Conservation (phyloP, 2,329 filamentous ascomycete species). For the Incumbomyces delicatus region DNA sequence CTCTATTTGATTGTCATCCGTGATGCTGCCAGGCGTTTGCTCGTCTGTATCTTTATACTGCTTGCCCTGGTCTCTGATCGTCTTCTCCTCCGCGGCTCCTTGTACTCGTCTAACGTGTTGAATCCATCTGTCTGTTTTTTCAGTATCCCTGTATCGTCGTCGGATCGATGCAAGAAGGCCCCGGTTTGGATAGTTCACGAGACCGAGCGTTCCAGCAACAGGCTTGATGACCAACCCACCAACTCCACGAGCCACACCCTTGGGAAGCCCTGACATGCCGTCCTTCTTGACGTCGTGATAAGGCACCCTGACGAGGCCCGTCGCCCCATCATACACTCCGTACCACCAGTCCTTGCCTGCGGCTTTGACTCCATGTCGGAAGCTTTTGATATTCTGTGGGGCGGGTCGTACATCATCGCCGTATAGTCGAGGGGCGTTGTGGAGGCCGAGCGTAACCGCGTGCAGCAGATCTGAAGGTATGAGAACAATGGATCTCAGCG, state of each 20-base stretch:
- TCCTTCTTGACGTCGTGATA: conserved; percentile 32
- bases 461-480: conserved; percentile 41
- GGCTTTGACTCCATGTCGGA: conserved; percentile 36
- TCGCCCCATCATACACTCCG: conserved; percentile 36
- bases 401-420: conserved; percentile 39
- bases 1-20: conserved; percentile 5
- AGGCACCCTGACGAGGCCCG: conserved; percentile 36
- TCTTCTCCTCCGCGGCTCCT: conserved; percentile 13
- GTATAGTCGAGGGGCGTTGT: conserved; percentile 45
- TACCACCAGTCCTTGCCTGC: conserved; percentile 37
- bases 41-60: not conserved
- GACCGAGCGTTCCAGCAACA: conserved; percentile 34
- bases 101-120: conserved; percentile 22
- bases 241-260: conserved; percentile 37
- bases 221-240: conserved; percentile 39
- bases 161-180: conserved; percentile 33
- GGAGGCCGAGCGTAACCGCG: conserved; percentile 43
- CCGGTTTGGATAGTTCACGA: conserved; percentile 33
- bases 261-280: conserved; percentile 32
- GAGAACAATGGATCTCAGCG: conserved; percentile 14
- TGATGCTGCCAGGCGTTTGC: not conserved
- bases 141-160: conserved; percentile 25
- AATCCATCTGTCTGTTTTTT: conserved; percentile 31
- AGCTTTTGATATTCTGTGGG: conserved; percentile 33
- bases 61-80: conserved; percentile 6